Conservation (phyloP, 2,329 filamentous ascomycete genomes). For the Allantophomopsis lycopodina region DNA sequence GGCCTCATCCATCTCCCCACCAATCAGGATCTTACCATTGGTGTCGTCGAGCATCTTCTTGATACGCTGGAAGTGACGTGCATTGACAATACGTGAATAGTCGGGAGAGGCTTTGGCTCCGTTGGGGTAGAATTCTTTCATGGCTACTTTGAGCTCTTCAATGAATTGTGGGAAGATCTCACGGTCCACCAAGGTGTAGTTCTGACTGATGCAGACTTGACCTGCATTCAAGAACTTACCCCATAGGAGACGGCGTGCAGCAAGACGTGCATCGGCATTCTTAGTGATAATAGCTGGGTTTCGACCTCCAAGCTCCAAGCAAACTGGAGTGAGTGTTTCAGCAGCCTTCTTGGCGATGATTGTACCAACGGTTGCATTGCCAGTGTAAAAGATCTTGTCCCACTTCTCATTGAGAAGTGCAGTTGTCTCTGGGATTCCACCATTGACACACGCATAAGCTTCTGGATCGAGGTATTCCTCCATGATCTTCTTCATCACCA, state of each 20-base stretch:
- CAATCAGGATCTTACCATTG: slow-evolving; percentile 73
- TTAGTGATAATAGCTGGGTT: slow-evolving; percentile 90
- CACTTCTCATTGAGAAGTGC: slow-evolving; percentile 78
- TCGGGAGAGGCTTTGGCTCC: slow-evolving; percentile 70
- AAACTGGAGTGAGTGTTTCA: slow-evolving; percentile 73
- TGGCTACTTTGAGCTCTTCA: slow-evolving; percentile 54
- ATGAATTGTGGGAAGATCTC: slow-evolving; percentile 60
- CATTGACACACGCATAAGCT: slow-evolving; percentile 69
- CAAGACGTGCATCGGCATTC: slow-evolving; percentile 64
- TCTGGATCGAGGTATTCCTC: slow-evolving; percentile 62
- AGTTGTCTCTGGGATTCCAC: slow-evolving; percentile 66
- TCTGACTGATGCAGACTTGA: slow-evolving; percentile 85
- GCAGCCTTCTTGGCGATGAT: slow-evolving; percentile 87
- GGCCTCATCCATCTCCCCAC: slow-evolving; percentile 68
- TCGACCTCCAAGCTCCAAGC: slow-evolving; percentile 78
- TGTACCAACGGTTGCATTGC: slow-evolving; percentile 62
- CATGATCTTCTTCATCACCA: slow-evolving; percentile 67
- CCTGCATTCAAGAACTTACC: slow-evolving; percentile 78
- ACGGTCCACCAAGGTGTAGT: slow-evolving; percentile 78
- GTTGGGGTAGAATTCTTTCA: slow-evolving; percentile 70
- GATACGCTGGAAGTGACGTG: slow-evolving; percentile 64
- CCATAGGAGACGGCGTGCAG: slow-evolving; percentile 78
- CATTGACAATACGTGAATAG: slow-evolving; percentile 69
- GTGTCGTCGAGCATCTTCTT: slow-evolving; percentile 84
- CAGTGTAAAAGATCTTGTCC: slow-evolving; percentile 98